A percentile compares a stretch with the other conserved stretches of the same genome.
These are phyloP conservation scores for Canna indica DNA, from an alignment of 176 grass and related monocot species.

Conservation along the genomic window DNA sequence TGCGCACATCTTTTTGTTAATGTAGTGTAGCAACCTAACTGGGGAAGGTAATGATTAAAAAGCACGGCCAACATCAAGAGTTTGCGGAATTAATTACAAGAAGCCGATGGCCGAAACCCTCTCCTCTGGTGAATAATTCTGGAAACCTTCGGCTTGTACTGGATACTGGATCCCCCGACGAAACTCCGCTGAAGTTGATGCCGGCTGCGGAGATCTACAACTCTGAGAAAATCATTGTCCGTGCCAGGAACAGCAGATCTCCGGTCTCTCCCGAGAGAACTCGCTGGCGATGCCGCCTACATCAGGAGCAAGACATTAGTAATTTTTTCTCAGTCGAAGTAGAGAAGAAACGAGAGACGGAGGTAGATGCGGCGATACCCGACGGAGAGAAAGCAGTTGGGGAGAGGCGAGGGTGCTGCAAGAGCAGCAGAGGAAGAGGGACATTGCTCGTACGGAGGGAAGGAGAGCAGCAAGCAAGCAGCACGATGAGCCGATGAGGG, in stretches of 20 bases:
- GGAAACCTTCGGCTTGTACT: conserved; percentile 2
- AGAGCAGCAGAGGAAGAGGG: neutral
- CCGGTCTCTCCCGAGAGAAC: too few species aligned
- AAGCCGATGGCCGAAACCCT: conserved; percentile 25
- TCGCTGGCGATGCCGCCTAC: neutral
- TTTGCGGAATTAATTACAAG: conserved; percentile 10
- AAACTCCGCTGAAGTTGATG: conserved; percentile 9
- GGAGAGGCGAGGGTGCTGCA: neutral
- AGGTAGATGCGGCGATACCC: neutral
- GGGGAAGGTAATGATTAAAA: neutral
- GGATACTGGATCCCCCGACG: conserved; percentile 11
- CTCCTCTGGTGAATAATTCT: neutral
- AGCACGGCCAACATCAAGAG: neutral
- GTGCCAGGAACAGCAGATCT: too few species aligned
- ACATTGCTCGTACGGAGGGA: neutral
- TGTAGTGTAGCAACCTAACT: neutral
- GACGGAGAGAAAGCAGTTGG: neutral
- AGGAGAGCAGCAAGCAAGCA: neutral
- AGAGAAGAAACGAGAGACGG: neutral
- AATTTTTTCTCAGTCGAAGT: neutral
- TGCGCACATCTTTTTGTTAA: neutral
- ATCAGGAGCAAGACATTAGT: neutral
- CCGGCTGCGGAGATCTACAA: neutral
- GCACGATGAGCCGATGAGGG: neutral
- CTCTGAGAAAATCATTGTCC: neutral